Conservation (phyloP, 2,329 filamentous ascomycete genomes). For the Raffaelea albimanens region DNA sequence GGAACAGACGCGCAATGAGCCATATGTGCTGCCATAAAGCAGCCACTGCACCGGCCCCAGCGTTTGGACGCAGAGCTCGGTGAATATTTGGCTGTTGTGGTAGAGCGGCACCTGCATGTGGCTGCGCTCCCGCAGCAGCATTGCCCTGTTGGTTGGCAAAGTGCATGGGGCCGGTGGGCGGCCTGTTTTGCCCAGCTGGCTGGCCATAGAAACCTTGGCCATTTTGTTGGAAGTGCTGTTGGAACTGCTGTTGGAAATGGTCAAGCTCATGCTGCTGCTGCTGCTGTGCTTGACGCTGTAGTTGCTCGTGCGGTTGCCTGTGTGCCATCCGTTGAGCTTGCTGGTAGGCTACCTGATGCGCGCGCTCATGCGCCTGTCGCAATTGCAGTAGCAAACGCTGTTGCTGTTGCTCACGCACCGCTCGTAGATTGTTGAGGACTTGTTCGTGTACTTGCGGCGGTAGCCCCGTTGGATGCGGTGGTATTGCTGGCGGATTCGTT, state of each 20-base stretch:
- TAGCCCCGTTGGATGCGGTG: constrained; percentile 1
- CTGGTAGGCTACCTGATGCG: constrained; percentile 18
- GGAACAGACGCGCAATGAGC: constrained; percentile 46
- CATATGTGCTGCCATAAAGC: constrained; percentile 53
- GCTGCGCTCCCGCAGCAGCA: constrained; percentile 1
- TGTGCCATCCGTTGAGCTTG: constrained; percentile 19
- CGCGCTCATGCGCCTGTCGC: constrained; percentile 12
- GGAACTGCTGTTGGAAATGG: not conserved
- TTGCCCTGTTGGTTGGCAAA: not conserved
- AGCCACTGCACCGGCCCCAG: constrained; percentile 27
- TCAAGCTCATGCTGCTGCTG: constrained; percentile 15
- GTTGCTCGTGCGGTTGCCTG: constrained; percentile 8
- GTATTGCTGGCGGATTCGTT: constrained; percentile 3
- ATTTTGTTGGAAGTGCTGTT: constrained; percentile 1
- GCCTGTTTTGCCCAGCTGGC: not conserved
- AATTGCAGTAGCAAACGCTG: constrained; percentile 14
- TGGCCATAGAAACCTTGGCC: not conserved
- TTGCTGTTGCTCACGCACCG: not conserved
- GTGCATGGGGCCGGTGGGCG: constrained; percentile 13
- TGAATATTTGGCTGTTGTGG: constrained; percentile 19
- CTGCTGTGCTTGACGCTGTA: not conserved
- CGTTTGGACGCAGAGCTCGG: constrained; percentile 24
- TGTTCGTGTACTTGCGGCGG: too few relatives aligned
- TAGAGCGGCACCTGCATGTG: constrained; percentile 13
- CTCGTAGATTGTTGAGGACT: too few relatives aligned